These are phyloP conservation scores for Claviceps sorghi DNA, from an alignment of 2,329 filamentous ascomycete species.

Conservation along the genomic window DNA sequence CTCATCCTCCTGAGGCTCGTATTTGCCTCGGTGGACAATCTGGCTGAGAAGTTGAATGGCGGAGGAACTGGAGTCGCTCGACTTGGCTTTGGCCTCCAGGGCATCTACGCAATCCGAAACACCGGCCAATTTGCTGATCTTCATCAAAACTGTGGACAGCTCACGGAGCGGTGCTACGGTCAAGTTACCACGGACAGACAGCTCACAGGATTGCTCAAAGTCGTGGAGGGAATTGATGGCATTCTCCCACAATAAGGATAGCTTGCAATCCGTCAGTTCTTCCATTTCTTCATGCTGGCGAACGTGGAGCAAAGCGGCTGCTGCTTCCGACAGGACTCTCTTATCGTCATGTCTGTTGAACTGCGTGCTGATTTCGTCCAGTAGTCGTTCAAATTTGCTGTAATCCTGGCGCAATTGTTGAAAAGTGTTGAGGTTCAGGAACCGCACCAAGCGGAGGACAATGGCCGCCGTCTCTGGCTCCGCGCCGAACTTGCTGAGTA, in stretches of 20 bases:
- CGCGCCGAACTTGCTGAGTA: constrained; percentile 90
- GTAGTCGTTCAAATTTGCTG: constrained; percentile 60
- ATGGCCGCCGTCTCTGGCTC: constrained; percentile 71
- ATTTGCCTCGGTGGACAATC: constrained; percentile 59
- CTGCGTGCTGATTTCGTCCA: constrained; percentile 88
- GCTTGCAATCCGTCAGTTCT: constrained; percentile 67
- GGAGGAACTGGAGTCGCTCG: constrained; percentile 31
- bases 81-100: constrained; percentile 48
- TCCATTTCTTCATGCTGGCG: constrained; percentile 77
- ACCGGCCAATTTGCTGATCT: constrained; percentile 66
- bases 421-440: constrained; percentile 75
- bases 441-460: constrained; percentile 72
- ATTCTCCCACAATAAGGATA: constrained; percentile 77
- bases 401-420: constrained; percentile 79
- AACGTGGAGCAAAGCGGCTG: constrained; percentile 68
- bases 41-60: constrained; percentile 57
- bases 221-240: constrained; percentile 57
- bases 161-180: constrained; percentile 50
- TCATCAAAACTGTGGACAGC: constrained; percentile 58
- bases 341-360: constrained; percentile 87
- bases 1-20: constrained; percentile 52
- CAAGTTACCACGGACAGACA: constrained; percentile 58
- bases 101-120: constrained; percentile 64
- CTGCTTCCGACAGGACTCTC: constrained; percentile 70
- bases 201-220: constrained; percentile 55